Evolutionary conservation across 1,139 yeast species (phyloP).

Genomic region (Yamadazyma kanchanaburiensis): DNA sequence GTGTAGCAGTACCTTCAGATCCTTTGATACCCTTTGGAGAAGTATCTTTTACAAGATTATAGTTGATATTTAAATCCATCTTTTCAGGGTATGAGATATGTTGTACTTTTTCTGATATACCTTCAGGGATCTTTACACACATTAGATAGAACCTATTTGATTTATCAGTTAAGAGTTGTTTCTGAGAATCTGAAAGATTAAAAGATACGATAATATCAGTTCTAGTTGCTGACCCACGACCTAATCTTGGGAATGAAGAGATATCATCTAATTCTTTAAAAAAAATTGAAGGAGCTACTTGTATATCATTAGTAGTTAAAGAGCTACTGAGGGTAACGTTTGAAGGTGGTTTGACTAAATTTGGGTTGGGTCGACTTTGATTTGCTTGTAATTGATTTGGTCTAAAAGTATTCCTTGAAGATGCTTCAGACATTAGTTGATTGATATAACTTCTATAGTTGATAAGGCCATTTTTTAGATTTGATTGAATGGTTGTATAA

Average conservation of each 20-base stretch:
- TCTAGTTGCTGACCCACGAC: conserved; percentile 1
- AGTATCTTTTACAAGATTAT: conserved; percentile 34
- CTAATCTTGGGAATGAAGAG: neutral
- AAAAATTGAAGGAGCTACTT: no score
- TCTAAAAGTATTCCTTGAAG: no score
- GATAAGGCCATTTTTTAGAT: conserved; percentile 2
- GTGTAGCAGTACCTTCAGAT: conserved; percentile 60
- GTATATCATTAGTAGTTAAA: no score
- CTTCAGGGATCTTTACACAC: conserved; percentile 39
- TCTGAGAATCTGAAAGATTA: conserved; percentile 23
- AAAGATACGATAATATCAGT: conserved; percentile 32
- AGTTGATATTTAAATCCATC: conserved; percentile 53
- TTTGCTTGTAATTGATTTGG: no score
- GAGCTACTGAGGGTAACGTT: no score
- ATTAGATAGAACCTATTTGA: conserved; percentile 35
- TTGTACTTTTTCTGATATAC: no score
- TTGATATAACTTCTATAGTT: conserved; percentile 3
- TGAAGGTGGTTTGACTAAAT: no score
- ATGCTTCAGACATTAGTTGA: no score
- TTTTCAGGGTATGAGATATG: conserved; percentile 59
- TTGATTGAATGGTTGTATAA: conserved; percentile 1
- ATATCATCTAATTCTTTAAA: neutral
- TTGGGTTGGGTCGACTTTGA: no score
- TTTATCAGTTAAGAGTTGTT: conserved; percentile 4
- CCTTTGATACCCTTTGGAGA: conserved; percentile 56